Evolutionary conservation across 768 basidiomycete species (phyloP), one percentile per base, ranked within the genome.

Genomic region (Trametes gibbosa): DNA sequence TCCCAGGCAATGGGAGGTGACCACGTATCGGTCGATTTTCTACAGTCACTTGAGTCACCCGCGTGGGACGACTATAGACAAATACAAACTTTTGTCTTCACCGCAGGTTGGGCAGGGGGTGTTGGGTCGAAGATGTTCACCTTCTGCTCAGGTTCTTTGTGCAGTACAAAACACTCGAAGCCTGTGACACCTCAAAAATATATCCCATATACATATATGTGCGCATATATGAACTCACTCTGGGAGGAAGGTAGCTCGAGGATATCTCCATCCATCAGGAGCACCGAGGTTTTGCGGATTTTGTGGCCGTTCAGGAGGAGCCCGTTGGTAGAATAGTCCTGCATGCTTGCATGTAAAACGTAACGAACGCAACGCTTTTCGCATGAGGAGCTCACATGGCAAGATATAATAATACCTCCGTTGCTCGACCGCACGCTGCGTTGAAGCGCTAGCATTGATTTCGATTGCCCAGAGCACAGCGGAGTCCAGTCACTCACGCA

Each of bases 241-340:
- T 84, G 80, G 12, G 86, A 86, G 47, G 82, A 79, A 0, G 90
- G 89, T 39, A 93, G 79, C 63, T 82, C 76, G 50, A 93, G 71
- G 0, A 79, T 68, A 67, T 93, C 90, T 7, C 89, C 87, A 65
- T 93, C 81, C 86, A 89, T 85, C 14, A 93, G 75, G 53, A 93
- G 86, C 23, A 87, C 80, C 0, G 84, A 83, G 0, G 81, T 75
- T 68, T 86, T 90, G 50, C 80, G 79, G 39, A 92, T 84, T 48
- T 79, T 79, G 65, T 89, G 81, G 0, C 81, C 85, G 64, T 93
- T 93, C 47, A 92, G 75, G 29, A 80, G 70, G 37, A 91, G 73
- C 1, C 91, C 91, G 59, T 93, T 92, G 19, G 86, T 83, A 1
- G 91, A 93, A 24, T 84, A 37, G 69, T 92, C 91, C 90, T 92